Evolutionary conservation across 2,329 filamentous ascomycete species (phyloP).

Genomic region (Fusarium hostae): DNA sequence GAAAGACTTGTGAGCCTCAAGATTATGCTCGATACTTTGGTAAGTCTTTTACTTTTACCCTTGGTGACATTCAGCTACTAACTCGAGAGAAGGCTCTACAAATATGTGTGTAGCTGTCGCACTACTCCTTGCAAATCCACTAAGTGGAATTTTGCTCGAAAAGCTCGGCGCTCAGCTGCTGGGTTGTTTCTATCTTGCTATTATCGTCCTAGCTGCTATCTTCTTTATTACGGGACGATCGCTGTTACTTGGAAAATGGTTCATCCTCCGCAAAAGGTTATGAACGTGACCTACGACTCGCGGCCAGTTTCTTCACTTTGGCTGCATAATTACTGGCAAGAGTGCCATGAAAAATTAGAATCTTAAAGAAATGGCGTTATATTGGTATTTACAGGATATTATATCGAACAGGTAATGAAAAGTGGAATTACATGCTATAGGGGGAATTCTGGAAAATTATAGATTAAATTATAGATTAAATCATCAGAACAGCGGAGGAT

Average conservation of each 20-base stretch:
- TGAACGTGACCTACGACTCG: neutral
- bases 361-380: too few relatives aligned
- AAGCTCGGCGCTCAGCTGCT: conserved; percentile 54
- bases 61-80: accelerated
- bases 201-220: conserved; percentile 50
- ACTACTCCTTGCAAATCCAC: conserved; percentile 56
- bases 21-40: conserved; percentile 57
- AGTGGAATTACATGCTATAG: neutral
- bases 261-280: neutral
- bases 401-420: neutral
- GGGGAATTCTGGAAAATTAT: too few relatives aligned
- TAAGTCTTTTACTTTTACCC: neutral
- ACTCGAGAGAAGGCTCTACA: conserved; percentile 51
- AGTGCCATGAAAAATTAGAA: neutral
- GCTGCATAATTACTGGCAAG: neutral
- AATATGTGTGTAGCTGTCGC: conserved; percentile 59
- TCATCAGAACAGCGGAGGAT: neutral
- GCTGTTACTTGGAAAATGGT: conserved; percentile 10
- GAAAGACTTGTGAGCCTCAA: conserved; percentile 56
- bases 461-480: too few relatives aligned
- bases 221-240: conserved; percentile 39
- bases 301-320: neutral
- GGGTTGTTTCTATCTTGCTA: conserved; percentile 57
- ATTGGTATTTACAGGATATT: accelerated
- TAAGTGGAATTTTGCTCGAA: conserved; percentile 57